Conservation (phyloP, 495 filamentous ascomycete genomes). For the Podospora pseudoanserina region DNA sequence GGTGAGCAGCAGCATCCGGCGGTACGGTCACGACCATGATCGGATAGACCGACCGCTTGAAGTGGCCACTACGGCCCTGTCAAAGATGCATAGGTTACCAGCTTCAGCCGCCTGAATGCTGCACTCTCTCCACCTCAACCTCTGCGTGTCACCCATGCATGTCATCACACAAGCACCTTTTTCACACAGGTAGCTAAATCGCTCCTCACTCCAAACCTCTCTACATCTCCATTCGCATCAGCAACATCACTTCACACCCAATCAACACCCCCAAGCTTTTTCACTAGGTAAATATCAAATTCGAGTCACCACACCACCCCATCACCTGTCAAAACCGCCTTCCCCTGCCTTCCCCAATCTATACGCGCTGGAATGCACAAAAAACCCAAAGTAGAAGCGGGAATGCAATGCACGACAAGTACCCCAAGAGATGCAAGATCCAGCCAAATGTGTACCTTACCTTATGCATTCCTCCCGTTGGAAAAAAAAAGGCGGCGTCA, state of each 20-base stretch:
- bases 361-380: conserved; percentile 3
- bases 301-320: background rate
- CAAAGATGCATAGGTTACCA: background rate
- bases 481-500: background rate
- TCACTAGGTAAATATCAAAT: background rate
- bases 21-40: background rate
- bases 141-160: background rate
- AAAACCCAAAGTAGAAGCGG: background rate
- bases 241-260: background rate
- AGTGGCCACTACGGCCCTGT: background rate
- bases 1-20: background rate
- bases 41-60: background rate
- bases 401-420: conserved; percentile 1
- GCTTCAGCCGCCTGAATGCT: background rate
- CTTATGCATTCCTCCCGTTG: background rate
- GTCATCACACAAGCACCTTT: conserved; percentile 1
- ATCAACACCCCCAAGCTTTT: background rate
- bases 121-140: background rate
- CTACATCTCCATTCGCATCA: background rate
- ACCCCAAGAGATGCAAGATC: background rate
- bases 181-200: background rate
- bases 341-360: background rate
- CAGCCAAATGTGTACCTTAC: background rate
- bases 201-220: background rate
- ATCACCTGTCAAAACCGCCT: background rate